A percentile compares a stretch with the other conserved stretches of the same genome.
phyloP scores from a whole-genome alignment of 2,329 filamentous ascomycete genomes.

The Aureobasidium sp. region DNA sequence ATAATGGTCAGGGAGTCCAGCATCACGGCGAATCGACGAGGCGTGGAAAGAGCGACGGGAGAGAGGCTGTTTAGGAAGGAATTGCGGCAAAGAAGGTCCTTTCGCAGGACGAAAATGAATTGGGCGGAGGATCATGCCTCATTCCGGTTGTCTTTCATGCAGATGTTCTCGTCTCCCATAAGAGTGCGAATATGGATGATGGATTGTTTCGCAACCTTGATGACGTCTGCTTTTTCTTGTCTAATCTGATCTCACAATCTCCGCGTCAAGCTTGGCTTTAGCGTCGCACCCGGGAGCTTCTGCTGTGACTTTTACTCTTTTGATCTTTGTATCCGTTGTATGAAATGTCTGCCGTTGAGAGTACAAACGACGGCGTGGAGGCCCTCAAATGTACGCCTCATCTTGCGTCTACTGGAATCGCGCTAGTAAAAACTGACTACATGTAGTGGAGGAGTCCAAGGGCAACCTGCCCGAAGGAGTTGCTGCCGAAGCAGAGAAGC shows the following conservation, averaged over 20 bases:
- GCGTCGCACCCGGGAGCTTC: not conserved
- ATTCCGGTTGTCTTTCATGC: slow-evolving; percentile 1
- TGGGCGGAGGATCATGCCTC: slow-evolving; percentile 19
- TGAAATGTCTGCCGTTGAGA: slow-evolving; percentile 10
- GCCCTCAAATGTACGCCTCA: slow-evolving; percentile 7
- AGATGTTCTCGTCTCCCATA: not conserved
- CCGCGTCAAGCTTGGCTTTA: not conserved
- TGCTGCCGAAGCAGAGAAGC: slow-evolving; percentile 19
- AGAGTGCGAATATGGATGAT: not conserved
- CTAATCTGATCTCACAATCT: slow-evolving; percentile 8
- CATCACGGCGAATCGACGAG: slow-evolving; percentile 31
- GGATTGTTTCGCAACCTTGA: not conserved
- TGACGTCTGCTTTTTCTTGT: not conserved
- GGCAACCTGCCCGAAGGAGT: slow-evolving; percentile 17
- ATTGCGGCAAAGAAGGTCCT: not conserved
- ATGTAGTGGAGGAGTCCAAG: slow-evolving; percentile 17
- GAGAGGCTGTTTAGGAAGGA: not conserved
- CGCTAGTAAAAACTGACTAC: not conserved
- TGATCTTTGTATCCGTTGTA: not conserved
- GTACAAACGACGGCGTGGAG: slow-evolving; percentile 2
- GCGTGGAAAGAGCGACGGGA: slow-evolving; percentile 37
- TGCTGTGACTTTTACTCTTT: slow-evolving; percentile 2
- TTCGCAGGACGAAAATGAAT: not conserved
- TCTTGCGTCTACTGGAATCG: not conserved
- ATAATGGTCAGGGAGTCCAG: slow-evolving; percentile 61